phyloP scores from a whole-genome alignment of 441 rosid genomes.

The Raphanus hybrid region DNA sequence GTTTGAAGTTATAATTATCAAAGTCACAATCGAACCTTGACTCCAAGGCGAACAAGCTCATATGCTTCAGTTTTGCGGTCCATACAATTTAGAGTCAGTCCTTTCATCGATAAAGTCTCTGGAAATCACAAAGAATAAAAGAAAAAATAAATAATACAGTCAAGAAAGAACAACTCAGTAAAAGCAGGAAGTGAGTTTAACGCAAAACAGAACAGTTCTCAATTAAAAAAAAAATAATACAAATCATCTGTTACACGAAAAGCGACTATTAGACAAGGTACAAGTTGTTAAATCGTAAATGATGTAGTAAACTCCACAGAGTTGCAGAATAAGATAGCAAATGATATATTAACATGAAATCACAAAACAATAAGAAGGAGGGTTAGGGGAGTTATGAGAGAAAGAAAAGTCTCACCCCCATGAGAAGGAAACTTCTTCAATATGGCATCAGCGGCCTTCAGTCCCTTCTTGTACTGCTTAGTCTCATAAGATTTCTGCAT shows the following conservation, averaged over 20 bases:
- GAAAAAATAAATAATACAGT: not conserved
- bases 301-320: conserved; percentile 4
- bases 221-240: conserved; percentile 19
- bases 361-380: not conserved
- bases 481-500: conserved; percentile 99
- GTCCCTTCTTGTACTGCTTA: conserved; percentile 97
- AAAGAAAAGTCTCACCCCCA: conserved; percentile 72
- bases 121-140: conserved; percentile 35
- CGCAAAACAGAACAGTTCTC: conserved; percentile 13
- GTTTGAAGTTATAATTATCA: conserved; percentile 1
- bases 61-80: conserved; percentile 99
- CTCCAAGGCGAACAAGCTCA: conserved; percentile 93
- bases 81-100: conserved; percentile 97
- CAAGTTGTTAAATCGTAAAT: not conserved
- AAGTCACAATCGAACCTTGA: conserved; percentile 66
- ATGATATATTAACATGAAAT: not conserved
- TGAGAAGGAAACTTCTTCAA: conserved; percentile 97
- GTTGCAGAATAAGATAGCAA: conserved; percentile 6
- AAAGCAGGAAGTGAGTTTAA: conserved; percentile 15
- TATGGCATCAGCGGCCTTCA: conserved; percentile 98
- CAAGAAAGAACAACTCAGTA: conserved; percentile 3
- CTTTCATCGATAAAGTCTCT: conserved; percentile 99
- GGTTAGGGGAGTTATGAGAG: not conserved
- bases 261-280: not conserved
- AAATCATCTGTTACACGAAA: not conserved